Evolutionary conservation across 352 stramenopile species (phyloP), one percentile per base, ranked within the genome.

Genomic region (Nothophytophthora sp.): DNA sequence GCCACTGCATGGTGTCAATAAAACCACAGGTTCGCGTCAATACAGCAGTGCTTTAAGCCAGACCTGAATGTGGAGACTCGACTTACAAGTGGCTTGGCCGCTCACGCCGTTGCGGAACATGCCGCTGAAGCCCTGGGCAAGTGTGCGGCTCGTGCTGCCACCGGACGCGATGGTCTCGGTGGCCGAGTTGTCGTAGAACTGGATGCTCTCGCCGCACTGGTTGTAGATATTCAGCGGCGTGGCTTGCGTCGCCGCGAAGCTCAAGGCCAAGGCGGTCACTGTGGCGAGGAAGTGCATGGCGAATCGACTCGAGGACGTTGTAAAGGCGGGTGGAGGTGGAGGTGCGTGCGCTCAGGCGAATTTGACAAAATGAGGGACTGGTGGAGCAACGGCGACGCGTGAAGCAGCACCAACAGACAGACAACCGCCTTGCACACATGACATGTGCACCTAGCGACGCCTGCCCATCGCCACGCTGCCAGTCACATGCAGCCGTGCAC

Each of bases 71-170:
- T 23, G 15, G n/a, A 37, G 32, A 18, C 3, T 5, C 3, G 50
- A 45, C 58, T 12, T 59, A 67, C 58, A 16, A 27, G 70, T 88
- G 13, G 77, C 77, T 41, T 83, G 54, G 16, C 69, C 50, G 23
- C 38, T 52, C 11, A 45, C 35, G 39, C 74, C 72, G 37, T 87
- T 67, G 57, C 78, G 78, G 45, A 87, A 89, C 75, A 89, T 87
- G 60, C 68, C 71, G 47, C 56, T 67, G 43, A 70, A 86, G 10
- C 71, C 72, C 13, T 42, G 35, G 9, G 57, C 12, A 13, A 87
- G 65, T 16, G 58, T 61, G 5, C 64, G 60, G 8, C 55, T 59
- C 10, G 63, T 76, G 16, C 62, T 76, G 27, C 43, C 47, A 33
- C 71, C 73, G 0, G 61, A 15, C 0, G 63, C 69, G 37, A 88